Evolutionary conservation across 2,329 filamentous ascomycete species (phyloP).

Genomic region (Aspergillus aculeatus): DNA sequence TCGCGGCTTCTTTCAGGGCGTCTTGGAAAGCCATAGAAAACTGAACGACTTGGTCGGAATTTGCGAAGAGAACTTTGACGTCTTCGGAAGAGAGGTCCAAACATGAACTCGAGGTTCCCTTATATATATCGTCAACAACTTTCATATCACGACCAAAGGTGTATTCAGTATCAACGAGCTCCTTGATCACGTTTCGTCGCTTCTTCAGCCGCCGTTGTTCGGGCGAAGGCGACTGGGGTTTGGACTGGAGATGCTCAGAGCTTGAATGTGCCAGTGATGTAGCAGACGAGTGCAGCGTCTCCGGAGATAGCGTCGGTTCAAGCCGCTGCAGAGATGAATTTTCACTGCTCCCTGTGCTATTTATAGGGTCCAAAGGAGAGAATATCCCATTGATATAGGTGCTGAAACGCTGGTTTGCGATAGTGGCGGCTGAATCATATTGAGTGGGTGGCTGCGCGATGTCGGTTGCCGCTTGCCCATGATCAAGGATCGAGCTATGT

Average conservation of each 20-base stretch:
- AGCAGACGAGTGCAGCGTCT: constrained; percentile 36
- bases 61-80: constrained; percentile 86
- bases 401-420: constrained; percentile 17
- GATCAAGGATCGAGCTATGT: constrained; percentile 29
- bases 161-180: constrained; percentile 88
- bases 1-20: constrained; percentile 75
- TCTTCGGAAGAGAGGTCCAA: constrained; percentile 78
- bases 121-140: constrained; percentile 96
- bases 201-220: constrained; percentile 64
- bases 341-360: constrained; percentile 36
- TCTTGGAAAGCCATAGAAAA: constrained; percentile 81
- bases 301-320: constrained; percentile 30
- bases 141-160: constrained; percentile 94
- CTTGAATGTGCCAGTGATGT: constrained; percentile 38
- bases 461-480: not conserved
- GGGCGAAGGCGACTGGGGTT: constrained; percentile 34
- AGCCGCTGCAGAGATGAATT: constrained; percentile 36
- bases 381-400: constrained; percentile 13
- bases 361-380: constrained; percentile 22
- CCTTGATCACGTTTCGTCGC: constrained; percentile 81
- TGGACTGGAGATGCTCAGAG: constrained; percentile 24
- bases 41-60: constrained; percentile 83
- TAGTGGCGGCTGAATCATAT: not conserved
- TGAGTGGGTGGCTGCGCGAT: not conserved
- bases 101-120: constrained; percentile 81